A percentile compares a stretch with the other conserved stretches of the same genome.
Evolutionary conservation across 306 rosid genomes (phyloP).

Genomic region (Dalbergia cochinchinensis): DNA sequence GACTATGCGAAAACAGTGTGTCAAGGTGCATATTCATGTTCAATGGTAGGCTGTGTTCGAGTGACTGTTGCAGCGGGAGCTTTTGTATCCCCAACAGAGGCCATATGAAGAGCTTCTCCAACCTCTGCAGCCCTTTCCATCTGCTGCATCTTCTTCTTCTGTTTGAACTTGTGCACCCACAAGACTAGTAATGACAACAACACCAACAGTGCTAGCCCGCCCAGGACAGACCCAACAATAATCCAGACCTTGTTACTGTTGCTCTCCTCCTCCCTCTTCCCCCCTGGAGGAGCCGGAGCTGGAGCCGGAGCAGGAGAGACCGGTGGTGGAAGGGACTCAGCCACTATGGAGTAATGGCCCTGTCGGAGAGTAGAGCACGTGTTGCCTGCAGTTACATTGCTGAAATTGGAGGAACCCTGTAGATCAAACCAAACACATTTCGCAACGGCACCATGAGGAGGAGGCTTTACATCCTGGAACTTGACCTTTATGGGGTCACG

Average conservation of each 20-base stretch:
- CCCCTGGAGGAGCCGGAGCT: neutral
- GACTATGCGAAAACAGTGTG: constrained; percentile 57
- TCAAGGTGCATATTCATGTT: constrained; percentile 91
- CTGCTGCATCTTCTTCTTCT: constrained; percentile 70
- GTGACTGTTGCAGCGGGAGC: constrained; percentile 93
- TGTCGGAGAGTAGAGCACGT: constrained; percentile 66
- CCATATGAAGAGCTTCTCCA: constrained; percentile 93
- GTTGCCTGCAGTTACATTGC: constrained; percentile 59
- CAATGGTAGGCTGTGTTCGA: constrained; percentile 89
- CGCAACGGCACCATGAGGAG: constrained; percentile 62
- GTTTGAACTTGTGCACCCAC: constrained; percentile 65
- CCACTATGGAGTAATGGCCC: constrained; percentile 92
- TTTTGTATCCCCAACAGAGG: constrained; percentile 75
- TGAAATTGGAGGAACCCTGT: constrained; percentile 63
- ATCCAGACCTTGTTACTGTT: constrained; percentile 62
- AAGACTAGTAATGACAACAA: constrained; percentile 59
- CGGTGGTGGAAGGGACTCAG: constrained; percentile 54
- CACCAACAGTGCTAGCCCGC: constrained; percentile 70
- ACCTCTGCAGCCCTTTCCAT: constrained; percentile 92
- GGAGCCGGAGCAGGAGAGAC: constrained; percentile 51
- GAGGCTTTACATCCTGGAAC: constrained; percentile 58
- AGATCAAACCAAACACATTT: constrained; percentile 74
- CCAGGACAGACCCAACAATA: constrained; percentile 81
- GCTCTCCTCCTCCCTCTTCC: constrained; percentile 52
- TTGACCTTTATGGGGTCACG: constrained; percentile 59